Evolutionary conservation across 1,284 basidiomycete genomes (phyloP), one percentile per base, ranked within the genome.

Genomic region (Violaceomyces palustris): DNA sequence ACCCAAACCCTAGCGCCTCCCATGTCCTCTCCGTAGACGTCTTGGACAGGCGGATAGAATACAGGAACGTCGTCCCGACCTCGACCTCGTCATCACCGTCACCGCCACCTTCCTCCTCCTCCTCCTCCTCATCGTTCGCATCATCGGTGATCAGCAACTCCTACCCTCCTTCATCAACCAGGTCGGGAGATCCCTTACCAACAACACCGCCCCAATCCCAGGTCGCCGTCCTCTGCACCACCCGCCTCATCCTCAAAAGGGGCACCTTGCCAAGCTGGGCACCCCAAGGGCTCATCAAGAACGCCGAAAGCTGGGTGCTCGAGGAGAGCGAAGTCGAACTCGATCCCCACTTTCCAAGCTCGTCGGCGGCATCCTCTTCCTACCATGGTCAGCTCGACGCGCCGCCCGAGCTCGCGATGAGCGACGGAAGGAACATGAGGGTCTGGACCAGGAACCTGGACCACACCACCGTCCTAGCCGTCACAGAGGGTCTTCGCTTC

Each of bases 11-110:
- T 31, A 88, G 88, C 65, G 88, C 93, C 6, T 80, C 88, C 10
- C 93, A 98, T 75, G 87, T 98, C 69, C 77, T 94, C 49, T 89
- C 89, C 7, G 91, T 89, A 78, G 93, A 97, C 77, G 90, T 96
- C 52, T 81, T 97, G 51, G 86, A 87, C 42, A 85, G 92, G 53
- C 52, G 52, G 15, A 64, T 70, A 42, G 66, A 67, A 31, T 46
- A 61, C 19, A 59, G 68, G 19, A 55, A 60, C 6, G 48, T 60
- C 9, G 45, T 45, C 17, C 35, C 31, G 18, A 36, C 33, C 1
- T 28, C 48, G 14, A 39, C 41, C 3, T 43, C 52, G n/a, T 21
- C 39, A 15, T 39, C 50, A 15, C n/a, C 3, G n/a, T 21, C 39
- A 15, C 38, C 50, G 17, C n/a, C 3, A 4, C n/a, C 30, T 10